Percentiles rank a stretch among this genome's conserved stretches.
phyloP scores from a whole-genome alignment of 2,329 filamentous ascomycete species.

The Ophiocordyceps unilateralis region DNA sequence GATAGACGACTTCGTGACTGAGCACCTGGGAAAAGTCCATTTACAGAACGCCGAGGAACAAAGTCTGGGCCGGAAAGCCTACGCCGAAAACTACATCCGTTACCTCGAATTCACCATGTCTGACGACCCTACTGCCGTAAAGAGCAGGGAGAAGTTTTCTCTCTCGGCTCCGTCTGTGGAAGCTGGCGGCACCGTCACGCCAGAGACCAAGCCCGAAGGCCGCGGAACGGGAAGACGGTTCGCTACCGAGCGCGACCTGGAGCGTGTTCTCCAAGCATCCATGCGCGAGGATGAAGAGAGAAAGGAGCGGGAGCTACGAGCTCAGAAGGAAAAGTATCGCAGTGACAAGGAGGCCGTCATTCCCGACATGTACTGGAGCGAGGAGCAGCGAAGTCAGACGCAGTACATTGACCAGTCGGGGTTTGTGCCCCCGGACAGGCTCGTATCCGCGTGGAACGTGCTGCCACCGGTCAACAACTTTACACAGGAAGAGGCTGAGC shows the following conservation, averaged over 20 bases:
- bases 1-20: conserved; percentile 27
- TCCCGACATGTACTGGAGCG: conserved; percentile 49
- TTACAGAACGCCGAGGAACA: conserved; percentile 20
- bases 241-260: conserved; percentile 56
- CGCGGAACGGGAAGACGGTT: conserved; percentile 37
- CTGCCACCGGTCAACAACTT: conserved; percentile 61
- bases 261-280: conserved; percentile 55
- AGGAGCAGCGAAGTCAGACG: conserved; percentile 38
- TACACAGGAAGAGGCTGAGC: conserved; percentile 48
- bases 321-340: conserved; percentile 51
- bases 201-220: conserved; percentile 40
- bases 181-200: conserved; percentile 18
- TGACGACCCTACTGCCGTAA: conserved; percentile 33
- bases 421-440: conserved; percentile 43
- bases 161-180: conserved; percentile 19
- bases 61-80: conserved; percentile 20
- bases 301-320: conserved; percentile 46
- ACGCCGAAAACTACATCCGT: conserved; percentile 28
- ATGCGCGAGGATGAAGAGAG: conserved; percentile 53
- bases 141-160: conserved; percentile 36
- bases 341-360: conserved; percentile 63
- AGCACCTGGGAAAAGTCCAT: conserved; percentile 24
- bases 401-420: conserved; percentile 51
- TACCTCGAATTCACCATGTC: conserved; percentile 41
- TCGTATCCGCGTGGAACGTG: conserved; percentile 54